Evolutionary conservation across 2,329 filamentous ascomycete genomes (phyloP), one percentile per base, ranked within the genome.

Genomic region (Tolypocladium amazonense): DNA sequence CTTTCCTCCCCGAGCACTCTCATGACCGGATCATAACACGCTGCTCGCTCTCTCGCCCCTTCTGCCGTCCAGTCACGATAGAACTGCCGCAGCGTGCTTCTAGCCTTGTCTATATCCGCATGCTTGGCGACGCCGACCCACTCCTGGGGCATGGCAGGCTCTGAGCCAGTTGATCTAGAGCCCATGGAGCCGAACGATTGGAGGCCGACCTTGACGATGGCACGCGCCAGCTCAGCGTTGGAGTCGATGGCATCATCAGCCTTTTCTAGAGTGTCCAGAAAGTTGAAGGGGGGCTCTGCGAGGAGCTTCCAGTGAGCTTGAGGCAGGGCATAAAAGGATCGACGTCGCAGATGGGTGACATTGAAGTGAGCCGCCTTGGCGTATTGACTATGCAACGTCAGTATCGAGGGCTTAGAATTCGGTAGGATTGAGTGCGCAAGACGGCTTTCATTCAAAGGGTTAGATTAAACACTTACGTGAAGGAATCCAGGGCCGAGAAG

Each of bases 31-130:
- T 79, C 81, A 69, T 94, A 95, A 69, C 88, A 91, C 3, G 85
- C 84, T n/a, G 84, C 78, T 45, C 94, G 80, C 76, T 99, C 95
- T 0, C 73, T 70, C 3, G 76, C 78, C 0, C 93, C 94, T 67
- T 89, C 92, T 1, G 79, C 81, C 30, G 90, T 91, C 94, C 95
- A 99, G 72, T 99, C 94, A 20, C 94, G 87, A 73, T 92, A 97
- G 71, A 97, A 90, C 70, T 99, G 94, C 14, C 93, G 86, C 57
- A 99, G 81, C 1, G 92, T 97, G 68, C 91, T 96, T 63, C 92
- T 84, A 2, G 93, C 92, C 74, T 97, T 99, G 70, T 96, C 91
- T 58, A 95, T 78, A 68, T 97, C 93, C 27, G 79, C 78, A 33
- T 85, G 75, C 52, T 87, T 92, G 18, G 92, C 88, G 38, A 84